Base-by-base conservation (phyloP, 2,329 filamentous ascomycete species). In the Monosporascus sp. region DNA sequence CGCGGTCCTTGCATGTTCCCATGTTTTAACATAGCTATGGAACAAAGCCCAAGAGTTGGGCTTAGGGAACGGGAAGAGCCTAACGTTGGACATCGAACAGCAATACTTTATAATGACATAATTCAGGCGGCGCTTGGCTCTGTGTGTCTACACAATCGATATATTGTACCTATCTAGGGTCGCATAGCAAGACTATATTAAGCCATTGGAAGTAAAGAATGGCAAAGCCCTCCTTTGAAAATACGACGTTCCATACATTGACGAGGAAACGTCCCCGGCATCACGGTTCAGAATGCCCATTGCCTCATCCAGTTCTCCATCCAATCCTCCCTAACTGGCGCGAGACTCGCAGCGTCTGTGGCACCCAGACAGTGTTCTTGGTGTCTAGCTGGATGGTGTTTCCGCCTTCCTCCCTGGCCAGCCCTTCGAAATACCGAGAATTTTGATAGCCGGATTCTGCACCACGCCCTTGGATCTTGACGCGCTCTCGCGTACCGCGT, bases 231-330 rank as follows among this genome's bases (percentile, higher is more conserved):
- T 5, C 9, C 3, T 5, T 8, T 2, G 6, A 3, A 3, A 20
- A 41, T 18, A 18, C 3, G 31, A 14, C 11, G 31, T 11, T 34
- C 9, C 31, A 14, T 34, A 34, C 3, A 34, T 14, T 14, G 8
- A 5, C 5, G 38, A 20, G 17, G 5, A 41, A n/a, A 18, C 17
- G 1, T 11, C 5, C 9, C 9, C 17, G 8, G 6, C n/a, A 17
- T 41, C 27, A 31, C 14, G 1, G 3, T 14, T 49, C 22, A 60
- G 27, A 58, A 54, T 18, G 44, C 53, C 57, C 57, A 57, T 37
- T 59, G 58, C 6, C 8, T 53, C 54, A 59, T 54, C 57, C 57
- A 60, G n/a, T 55, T 54, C 17, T 54, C 53, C 50, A 59, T 49
- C 54, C 46, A 57, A 9, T 25, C 41, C 7, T 45, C 34, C 22